Evolutionary conservation across 1,284 basidiomycete species (phyloP).

Genomic region (Naganishia sp.): DNA sequence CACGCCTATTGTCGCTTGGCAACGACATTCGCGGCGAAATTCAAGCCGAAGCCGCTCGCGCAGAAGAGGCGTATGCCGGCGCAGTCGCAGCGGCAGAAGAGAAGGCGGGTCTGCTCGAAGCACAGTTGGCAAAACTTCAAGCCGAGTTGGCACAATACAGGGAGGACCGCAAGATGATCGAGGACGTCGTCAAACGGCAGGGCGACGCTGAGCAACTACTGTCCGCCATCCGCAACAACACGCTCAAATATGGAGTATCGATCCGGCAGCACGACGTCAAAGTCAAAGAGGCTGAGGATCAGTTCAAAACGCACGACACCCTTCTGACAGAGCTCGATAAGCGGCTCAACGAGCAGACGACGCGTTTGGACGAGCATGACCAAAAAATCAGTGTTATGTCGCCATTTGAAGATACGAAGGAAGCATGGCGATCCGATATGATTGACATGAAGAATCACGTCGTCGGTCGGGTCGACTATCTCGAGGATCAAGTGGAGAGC

Average conservation of each 20-base stretch:
- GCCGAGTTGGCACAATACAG: slow-evolving; percentile 12
- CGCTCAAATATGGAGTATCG: slow-evolving; percentile 6
- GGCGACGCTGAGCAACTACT: slow-evolving; percentile 1
- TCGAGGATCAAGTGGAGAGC: slow-evolving; percentile 12
- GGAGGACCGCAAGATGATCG: slow-evolving; percentile 19
- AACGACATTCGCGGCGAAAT: slow-evolving; percentile 15
- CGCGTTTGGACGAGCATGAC: background rate
- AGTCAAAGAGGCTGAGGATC: background rate
- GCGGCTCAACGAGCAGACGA: background rate
- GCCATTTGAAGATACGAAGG: slow-evolving; percentile 14
- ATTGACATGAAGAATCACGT: slow-evolving; percentile 28
- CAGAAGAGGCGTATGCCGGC: slow-evolving; percentile 15
- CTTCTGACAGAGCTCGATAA: background rate
- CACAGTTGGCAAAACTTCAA: slow-evolving; percentile 2
- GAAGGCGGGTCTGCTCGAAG: slow-evolving; percentile 10
- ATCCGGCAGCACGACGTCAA: background rate
- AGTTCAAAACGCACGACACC: background rate
- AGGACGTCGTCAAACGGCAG: slow-evolving; percentile 13
- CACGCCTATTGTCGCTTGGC: background rate
- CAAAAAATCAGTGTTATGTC: background rate
- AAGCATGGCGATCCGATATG: slow-evolving; percentile 21
- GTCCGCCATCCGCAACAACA: slow-evolving; percentile 5
- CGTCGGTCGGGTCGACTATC: slow-evolving; percentile 18
- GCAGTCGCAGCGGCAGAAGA: slow-evolving; percentile 15
- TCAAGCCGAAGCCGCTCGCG: slow-evolving; percentile 9